Evolutionary conservation across 768 basidiomycete genomes (phyloP), one percentile per base, ranked within the genome.

Genomic region (Serendipita indica): DNA sequence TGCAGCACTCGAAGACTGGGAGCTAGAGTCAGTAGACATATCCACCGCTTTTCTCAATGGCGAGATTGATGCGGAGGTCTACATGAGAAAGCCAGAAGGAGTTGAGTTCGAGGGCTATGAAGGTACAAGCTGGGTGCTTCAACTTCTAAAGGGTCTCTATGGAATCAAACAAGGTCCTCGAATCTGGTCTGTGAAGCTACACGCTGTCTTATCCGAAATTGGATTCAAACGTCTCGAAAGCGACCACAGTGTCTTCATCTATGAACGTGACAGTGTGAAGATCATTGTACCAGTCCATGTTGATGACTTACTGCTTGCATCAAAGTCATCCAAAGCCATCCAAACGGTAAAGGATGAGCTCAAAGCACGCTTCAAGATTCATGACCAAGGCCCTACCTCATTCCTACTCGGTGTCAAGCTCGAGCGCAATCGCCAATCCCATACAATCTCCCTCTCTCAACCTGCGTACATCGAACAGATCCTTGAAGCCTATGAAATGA

Each of bases 81-180:
- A 60, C 33, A 58, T 60, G 34, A 30, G 25, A 14, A 57, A 58
- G 34, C 57, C 60, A 3, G 57, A 57, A 32, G 60, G 60, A 7
- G 32, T 60, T 32, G 41, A 33, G 22, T 46, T 46, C 22, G 13
- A 12, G 22, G 43, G 43, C 7, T 46, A 46, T 20, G 43, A 35
- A 32, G 2, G 46, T 2, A 1, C 3, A 3, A 2, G 4, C 5
- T 61, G 57, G 43, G 43, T 46, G 18, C 57, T 35, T 25, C 34
- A 20, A 16, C 64, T 73, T 25, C 16, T 13, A 0, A 73, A 74
- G 62, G 64, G 69, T 2, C 62, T 76, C 33, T 77, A 77, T 64
- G 72, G 76, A 6, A 69, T 77, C 5, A 72, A 73, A 61, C 75
- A 76, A 60, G 68, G 70, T 12, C 69, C 69, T 1, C 64, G 69